phyloP scores from a whole-genome alignment of 495 filamentous ascomycete genomes.

The Aspergillus hancockii region DNA sequence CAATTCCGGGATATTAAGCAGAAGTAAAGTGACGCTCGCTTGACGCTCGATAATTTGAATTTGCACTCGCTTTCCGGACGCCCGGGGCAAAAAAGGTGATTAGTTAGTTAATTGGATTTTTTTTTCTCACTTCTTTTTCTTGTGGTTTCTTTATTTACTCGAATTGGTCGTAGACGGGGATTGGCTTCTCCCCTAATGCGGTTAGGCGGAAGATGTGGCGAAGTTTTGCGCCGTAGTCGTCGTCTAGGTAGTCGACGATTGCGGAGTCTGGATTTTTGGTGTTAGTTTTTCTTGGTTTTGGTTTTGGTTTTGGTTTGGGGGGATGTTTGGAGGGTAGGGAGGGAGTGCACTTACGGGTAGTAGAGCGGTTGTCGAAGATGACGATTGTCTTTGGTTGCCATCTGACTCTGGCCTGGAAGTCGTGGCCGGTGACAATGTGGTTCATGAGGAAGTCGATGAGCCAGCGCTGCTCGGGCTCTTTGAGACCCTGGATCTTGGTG shows the following conservation, averaged over 20 bases:
- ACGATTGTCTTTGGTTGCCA: slow-evolving; percentile 84
- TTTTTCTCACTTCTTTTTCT: not conserved
- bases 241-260: slow-evolving; percentile 54
- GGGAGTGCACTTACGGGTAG: slow-evolving; percentile 59
- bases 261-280: slow-evolving; percentile 43
- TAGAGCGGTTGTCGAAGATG: slow-evolving; percentile 74
- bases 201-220: slow-evolving; percentile 56
- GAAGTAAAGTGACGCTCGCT: not conserved
- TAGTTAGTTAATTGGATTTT: not conserved
- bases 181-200: slow-evolving; percentile 53
- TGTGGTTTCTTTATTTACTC: slow-evolving; percentile 20
- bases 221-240: slow-evolving; percentile 44
- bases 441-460: slow-evolving; percentile 86
- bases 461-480: slow-evolving; percentile 57
- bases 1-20: not conserved
- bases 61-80: not conserved
- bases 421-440: slow-evolving; percentile 77
- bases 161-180: slow-evolving; percentile 50
- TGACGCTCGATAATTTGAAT: not conserved
- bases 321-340: no score
- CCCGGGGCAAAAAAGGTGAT: slow-evolving; percentile 9
- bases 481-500: slow-evolving; percentile 71
- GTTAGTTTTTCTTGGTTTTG: not conserved
- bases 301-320: not conserved
- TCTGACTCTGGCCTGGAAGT: slow-evolving; percentile 86